phyloP scores from a whole-genome alignment of 2,329 filamentous ascomycete genomes.

The Cladosporium sp. region DNA sequence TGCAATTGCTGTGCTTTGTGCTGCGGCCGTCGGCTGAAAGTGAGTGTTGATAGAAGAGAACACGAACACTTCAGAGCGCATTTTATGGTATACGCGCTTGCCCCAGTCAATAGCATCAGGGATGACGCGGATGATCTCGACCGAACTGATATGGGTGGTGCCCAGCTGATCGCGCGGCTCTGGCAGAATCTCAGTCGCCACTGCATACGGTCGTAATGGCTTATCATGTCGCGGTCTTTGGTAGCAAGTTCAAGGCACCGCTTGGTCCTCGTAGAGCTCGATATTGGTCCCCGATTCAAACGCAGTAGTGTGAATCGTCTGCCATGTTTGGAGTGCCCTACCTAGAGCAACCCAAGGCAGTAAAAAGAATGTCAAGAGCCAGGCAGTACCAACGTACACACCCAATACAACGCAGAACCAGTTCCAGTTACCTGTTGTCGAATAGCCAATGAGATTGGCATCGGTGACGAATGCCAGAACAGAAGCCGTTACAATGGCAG shows the following conservation, averaged over 20 bases:
- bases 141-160: no score
- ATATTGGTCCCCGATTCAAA: no score
- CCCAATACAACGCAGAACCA: not conserved
- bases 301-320: not conserved
- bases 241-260: not conserved
- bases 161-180: no score
- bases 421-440: not conserved
- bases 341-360: not conserved
- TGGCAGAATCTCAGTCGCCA: no score
- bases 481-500: not conserved
- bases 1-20: not conserved
- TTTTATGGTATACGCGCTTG: no score
- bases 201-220: not conserved
- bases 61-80: no score
- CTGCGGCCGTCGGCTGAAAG: not conserved
- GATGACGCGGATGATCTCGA: no score
- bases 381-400: not conserved
- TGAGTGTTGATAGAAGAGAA: not conserved
- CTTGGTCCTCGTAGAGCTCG: no score
- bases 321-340: not conserved
- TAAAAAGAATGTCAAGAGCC: not conserved
- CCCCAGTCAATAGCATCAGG: no score
- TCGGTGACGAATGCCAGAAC: not conserved
- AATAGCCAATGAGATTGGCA: not conserved
- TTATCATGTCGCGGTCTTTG: not conserved